Base-by-base conservation (phyloP, 495 filamentous ascomycete genomes). In the Letharia lupina region DNA sequence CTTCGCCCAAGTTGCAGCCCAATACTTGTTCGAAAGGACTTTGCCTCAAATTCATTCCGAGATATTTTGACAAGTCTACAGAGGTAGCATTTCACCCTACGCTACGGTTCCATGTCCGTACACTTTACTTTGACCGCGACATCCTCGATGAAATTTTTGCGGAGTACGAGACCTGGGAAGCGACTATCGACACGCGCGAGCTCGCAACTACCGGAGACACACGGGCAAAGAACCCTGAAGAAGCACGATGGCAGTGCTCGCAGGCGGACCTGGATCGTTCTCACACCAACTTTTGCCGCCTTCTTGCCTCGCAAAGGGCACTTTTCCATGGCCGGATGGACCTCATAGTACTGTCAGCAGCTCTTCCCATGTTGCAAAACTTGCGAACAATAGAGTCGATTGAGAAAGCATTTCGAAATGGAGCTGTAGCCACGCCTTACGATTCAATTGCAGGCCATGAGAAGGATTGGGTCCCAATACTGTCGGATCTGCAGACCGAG, bases 51-150 rank as follows among this genome's bases (percentile, higher is more conserved):
- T 28, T 28, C 23, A 28, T 28, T 28, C 35, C 61, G 0, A 35
- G 2, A 35, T 13, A 47, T 4, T 18, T 63, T n/a, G 42, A 47
- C 7, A 62, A 62, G 16, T 0, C 28, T 28, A 18, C 42, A 23
- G 31, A 47, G 1, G 47, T 50, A 18, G 42, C 42, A 44, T 35
- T 37, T 11, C 61, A 63, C 31, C 42, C 31, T 41, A 44, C 23
- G 12, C 61, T 63, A 12, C 61, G 44, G 5, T 20, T 44, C 35
- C 23, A 50, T 40, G 61, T 63, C n/a, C 13, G 47, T n/a, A 63
- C 61, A 35, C 12, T 50, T 20, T 33, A 20, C 35, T 63, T 63
- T 20, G 31, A 33, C n/a, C 40, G 50, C 42, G 20, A 63, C 13
- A 40, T 63, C 28, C 31, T 63, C 15, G 40, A 63, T 6, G 15